Evolutionary conservation across 768 basidiomycete species (phyloP).

Genomic region (Panus rudis): DNA sequence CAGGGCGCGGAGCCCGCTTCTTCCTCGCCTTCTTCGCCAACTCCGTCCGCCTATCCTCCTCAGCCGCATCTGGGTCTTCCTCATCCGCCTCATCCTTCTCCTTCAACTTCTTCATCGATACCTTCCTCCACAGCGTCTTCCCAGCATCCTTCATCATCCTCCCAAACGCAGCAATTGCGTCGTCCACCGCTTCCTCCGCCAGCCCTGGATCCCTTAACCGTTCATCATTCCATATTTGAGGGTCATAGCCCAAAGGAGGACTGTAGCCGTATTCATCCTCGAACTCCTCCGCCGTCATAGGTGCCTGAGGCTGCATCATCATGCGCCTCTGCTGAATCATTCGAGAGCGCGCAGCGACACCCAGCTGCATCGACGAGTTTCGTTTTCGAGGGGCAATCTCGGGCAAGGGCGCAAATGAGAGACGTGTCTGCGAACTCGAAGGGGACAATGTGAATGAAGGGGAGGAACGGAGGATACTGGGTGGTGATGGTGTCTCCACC

Average conservation of each 20-base stretch:
- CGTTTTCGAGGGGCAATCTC: slow-evolving; percentile 24
- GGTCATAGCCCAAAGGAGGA: not conserved
- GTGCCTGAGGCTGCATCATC: slow-evolving; percentile 1
- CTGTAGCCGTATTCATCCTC: not conserved
- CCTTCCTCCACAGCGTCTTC: slow-evolving; percentile 17
- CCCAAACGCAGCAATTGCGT: slow-evolving; percentile 19
- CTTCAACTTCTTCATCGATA: slow-evolving; percentile 15
- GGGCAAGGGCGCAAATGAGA: slow-evolving; percentile 30
- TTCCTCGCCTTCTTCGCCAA: not conserved
- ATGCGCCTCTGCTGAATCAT: slow-evolving; percentile 25
- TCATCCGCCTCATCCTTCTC: slow-evolving; percentile 1
- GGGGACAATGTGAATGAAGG: not conserved
- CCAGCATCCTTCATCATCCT: slow-evolving; percentile 20
- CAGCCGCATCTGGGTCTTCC: not conserved
- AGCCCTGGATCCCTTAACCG: slow-evolving; percentile 1
- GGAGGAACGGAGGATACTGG: not conserved
- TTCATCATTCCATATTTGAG: slow-evolving; percentile 4
- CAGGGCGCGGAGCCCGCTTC: no score
- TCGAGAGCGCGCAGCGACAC: slow-evolving; percentile 30
- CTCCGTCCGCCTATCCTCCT: not conserved
- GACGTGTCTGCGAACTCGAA: not conserved
- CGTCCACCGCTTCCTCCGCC: slow-evolving; percentile 14
- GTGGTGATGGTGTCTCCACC: not conserved
- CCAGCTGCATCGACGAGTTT: slow-evolving; percentile 23
- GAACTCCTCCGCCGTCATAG: not conserved